Evolutionary conservation across 176 grass and related monocot genomes (phyloP).

Genomic region (Zea luxurians): DNA sequence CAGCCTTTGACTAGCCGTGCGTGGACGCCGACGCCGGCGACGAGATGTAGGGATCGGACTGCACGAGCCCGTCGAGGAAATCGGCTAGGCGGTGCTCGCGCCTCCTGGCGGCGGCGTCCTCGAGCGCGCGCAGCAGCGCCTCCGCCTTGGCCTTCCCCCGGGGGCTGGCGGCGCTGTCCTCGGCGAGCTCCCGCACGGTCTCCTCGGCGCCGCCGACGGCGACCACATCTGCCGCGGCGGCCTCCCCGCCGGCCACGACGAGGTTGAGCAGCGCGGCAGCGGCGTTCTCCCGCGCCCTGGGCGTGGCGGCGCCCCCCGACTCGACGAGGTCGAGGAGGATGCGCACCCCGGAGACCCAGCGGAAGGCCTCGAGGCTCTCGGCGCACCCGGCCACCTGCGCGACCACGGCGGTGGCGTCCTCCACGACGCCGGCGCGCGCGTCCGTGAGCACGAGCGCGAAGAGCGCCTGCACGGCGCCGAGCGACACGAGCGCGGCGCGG

Average conservation of each 20-base stretch:
- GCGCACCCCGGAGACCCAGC: constrained; percentile 56
- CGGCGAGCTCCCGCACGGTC: constrained; percentile 52
- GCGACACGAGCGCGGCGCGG: constrained; percentile 52
- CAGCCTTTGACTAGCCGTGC: constrained; percentile 23
- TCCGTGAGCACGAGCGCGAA: constrained; percentile 72
- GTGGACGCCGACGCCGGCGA: constrained; percentile 49
- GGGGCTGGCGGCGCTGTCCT: constrained; percentile 39
- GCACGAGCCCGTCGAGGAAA: constrained; percentile 47
- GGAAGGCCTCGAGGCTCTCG: constrained; percentile 74
- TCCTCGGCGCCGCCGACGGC: constrained; percentile 58
- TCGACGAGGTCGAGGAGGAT: constrained; percentile 78
- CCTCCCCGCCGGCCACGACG: constrained; percentile 67
- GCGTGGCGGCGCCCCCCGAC: constrained; percentile 18
- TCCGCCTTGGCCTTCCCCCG: constrained; percentile 79
- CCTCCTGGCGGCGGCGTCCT: constrained; percentile 29
- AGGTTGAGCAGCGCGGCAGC: constrained; percentile 77
- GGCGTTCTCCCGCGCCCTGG: constrained; percentile 72
- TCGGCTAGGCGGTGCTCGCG: constrained; percentile 45
- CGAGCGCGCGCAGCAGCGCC: constrained; percentile 57
- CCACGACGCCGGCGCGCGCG: constrained; percentile 58
- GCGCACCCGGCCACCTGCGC: constrained; percentile 88
- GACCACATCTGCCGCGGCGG: constrained; percentile 46
- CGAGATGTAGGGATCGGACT: constrained; percentile 52
- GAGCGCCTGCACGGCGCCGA: constrained; percentile 59
- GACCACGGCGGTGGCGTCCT: constrained; percentile 83